Evolutionary conservation across 2,329 filamentous ascomycete genomes (phyloP).

Genomic region (Herpomyces periplanetae): DNA sequence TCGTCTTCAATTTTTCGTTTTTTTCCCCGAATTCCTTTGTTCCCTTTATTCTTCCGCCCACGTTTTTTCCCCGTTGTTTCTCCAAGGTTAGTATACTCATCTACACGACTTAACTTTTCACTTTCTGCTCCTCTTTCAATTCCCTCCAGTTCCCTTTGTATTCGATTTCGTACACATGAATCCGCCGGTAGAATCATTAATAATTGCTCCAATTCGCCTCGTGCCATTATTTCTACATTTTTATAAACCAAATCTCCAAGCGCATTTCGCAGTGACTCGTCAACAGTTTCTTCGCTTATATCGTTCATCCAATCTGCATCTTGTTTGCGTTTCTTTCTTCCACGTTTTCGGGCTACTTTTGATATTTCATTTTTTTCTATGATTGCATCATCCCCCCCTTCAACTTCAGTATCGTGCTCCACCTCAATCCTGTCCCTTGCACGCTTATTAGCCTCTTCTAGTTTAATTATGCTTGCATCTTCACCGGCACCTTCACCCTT

Average conservation of each 20-base stretch:
- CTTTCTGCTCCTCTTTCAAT: constrained; percentile 53
- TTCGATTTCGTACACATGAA: constrained; percentile 32
- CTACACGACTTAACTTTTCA: constrained; percentile 35
- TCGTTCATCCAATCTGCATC: constrained; percentile 2
- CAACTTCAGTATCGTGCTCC: constrained; percentile 5
- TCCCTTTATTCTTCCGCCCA: too few species aligned
- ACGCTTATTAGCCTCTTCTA: too few species aligned
- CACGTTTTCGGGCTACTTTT: constrained; percentile 2
- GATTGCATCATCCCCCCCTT: constrained; percentile 9
- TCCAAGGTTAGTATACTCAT: too few species aligned
- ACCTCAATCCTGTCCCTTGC: too few species aligned
- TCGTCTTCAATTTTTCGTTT: too few species aligned
- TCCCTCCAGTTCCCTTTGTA: constrained; percentile 22
- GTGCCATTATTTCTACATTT: constrained; percentile 27
- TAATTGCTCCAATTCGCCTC: constrained; percentile 18
- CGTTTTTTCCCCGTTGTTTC: too few species aligned
- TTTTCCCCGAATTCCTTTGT: too few species aligned
- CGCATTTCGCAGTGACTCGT: constrained; percentile 10
- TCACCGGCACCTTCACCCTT: too few species aligned
- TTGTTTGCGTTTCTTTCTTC: constrained; percentile 2
- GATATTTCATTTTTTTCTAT: constrained; percentile 4
- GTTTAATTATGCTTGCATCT: too few species aligned
- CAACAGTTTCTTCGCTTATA: constrained; percentile 9
- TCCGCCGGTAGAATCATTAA: constrained; percentile 14
- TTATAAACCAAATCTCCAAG: constrained; percentile 13